A percentile compares a stretch with the other conserved stretches of the same genome.
Conservation (phyloP, 352 stramenopile genomes). For the Phytophthora pinifolia region DNA sequence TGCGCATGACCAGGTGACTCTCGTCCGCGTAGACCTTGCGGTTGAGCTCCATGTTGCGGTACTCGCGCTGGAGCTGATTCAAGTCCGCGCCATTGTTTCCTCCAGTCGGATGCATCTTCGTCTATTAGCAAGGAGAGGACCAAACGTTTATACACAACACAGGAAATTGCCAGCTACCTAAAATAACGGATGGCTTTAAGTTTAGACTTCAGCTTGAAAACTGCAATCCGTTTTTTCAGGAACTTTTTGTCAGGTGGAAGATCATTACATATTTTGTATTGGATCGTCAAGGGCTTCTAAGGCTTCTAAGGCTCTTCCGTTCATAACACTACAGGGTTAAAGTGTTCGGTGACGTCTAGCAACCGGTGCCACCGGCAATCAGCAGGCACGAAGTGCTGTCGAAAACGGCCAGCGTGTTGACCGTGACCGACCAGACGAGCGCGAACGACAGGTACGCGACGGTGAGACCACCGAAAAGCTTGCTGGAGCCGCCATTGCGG, state of each 20-base stretch:
- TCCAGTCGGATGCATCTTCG: constrained; percentile 24
- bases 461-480: constrained; percentile 35
- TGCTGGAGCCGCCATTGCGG: constrained; percentile 34
- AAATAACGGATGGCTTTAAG: constrained; percentile 20
- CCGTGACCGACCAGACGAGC: constrained; percentile 42
- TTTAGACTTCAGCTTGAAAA: not conserved
- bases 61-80: constrained; percentile 93
- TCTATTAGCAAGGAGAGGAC: too few relatives aligned
- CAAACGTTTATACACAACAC: too few relatives aligned
- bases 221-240: too few relatives aligned
- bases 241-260: too few relatives aligned
- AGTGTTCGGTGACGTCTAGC: constrained; percentile 12
- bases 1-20: constrained; percentile 92
- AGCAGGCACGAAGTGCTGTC: constrained; percentile 40
- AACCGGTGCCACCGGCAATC: constrained; percentile 43
- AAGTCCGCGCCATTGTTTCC: constrained; percentile 65
- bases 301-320: constrained; percentile 17
- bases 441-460: constrained; percentile 36
- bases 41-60: constrained; percentile 98
- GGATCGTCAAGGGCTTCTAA: constrained; percentile 13
- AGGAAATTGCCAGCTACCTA: too few relatives aligned
- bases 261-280: constrained; percentile 22
- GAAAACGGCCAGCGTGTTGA: constrained; percentile 41
- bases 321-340: constrained; percentile 18
- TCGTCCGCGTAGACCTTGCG: constrained; percentile 94